phyloP scores from a whole-genome alignment of 257 asterid genomes.

The Scutellaria barbata region DNA sequence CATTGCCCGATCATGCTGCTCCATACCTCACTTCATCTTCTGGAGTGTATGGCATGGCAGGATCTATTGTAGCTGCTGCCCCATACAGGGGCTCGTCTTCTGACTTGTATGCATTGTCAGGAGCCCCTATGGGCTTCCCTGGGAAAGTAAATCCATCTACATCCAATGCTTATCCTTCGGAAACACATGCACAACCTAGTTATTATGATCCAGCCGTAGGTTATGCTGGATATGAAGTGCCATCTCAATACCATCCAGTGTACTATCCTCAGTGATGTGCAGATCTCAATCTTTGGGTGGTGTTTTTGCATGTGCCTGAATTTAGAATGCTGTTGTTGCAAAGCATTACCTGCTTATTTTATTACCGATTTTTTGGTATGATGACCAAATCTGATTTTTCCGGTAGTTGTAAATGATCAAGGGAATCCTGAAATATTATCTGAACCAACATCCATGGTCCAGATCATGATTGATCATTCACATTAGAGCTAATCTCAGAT shows the following conservation, averaged over 20 bases:
- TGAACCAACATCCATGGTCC: slow-evolving; percentile 33
- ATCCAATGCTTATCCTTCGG: slow-evolving; percentile 47
- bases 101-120: slow-evolving; percentile 50
- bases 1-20: slow-evolving; percentile 45
- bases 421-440: slow-evolving; percentile 27
- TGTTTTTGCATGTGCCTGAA: slow-evolving; percentile 29
- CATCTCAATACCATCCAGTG: slow-evolving; percentile 55
- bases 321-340: slow-evolving; percentile 25
- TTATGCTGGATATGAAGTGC: slow-evolving; percentile 53
- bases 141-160: slow-evolving; percentile 47
- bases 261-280: slow-evolving; percentile 58
- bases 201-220: slow-evolving; percentile 46
- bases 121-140: slow-evolving; percentile 43
- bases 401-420: slow-evolving; percentile 27
- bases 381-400: slow-evolving; percentile 25
- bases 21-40: slow-evolving; percentile 51
- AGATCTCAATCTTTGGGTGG: slow-evolving; percentile 36
- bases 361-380: slow-evolving; percentile 36
- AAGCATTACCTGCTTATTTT: slow-evolving; percentile 37
- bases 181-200: slow-evolving; percentile 46
- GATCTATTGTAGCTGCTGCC: slow-evolving; percentile 44
- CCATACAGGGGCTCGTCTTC: slow-evolving; percentile 52
- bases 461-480: slow-evolving; percentile 45
- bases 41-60: slow-evolving; percentile 51
- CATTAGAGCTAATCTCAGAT: slow-evolving; percentile 3